Evolutionary conservation across 768 basidiomycete species (phyloP), one percentile per base, ranked within the genome.

Genomic region (Tephrocybe sp.): DNA sequence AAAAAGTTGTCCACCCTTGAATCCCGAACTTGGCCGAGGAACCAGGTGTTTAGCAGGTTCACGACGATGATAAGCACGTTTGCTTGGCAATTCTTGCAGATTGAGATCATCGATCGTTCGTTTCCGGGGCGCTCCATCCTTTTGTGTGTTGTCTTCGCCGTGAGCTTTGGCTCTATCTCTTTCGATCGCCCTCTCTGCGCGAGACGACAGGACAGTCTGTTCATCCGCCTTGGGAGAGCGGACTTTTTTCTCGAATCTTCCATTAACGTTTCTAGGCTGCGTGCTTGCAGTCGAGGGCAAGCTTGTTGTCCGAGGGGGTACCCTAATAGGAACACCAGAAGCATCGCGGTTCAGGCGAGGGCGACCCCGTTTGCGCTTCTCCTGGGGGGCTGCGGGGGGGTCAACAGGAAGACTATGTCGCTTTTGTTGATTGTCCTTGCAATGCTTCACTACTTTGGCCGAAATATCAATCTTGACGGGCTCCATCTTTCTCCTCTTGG

Each of bases 211-310:
- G 26, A 21, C 34, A 12, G 17, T 39, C 46, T 37, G 51, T 17
- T 38, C 48, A 12, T 50, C 63, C 62, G 65, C 75, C 59, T 74
- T 71, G 53, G 70, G 61, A 49, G 68, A 73, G 59, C 68, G 69
- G 30, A 69, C 72, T 63, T 86, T 86, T 70, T 79, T 83, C 30
- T 84, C 84, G 56, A 88, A 88, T 15, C 84, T 74, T 37, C 86
- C 86, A 55, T 87, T 86, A 15, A 67, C 68, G 46, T 81, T 78
- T 51, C 86, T 75, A 2, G 86, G 86, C 59, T 88, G 86, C 10
- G 67, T 64, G 49, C 68, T 74, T 26, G 64, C 40, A 1, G 17
- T 21, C 2, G 32, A n/a, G 33, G 51, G 25, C 21, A 36, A 5
- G 28, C 58, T 50, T 65, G 62, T 51, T 66, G 59, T 48, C 60